phyloP scores from a whole-genome alignment of 352 stramenopile genomes.

The Pythium coloratum region DNA sequence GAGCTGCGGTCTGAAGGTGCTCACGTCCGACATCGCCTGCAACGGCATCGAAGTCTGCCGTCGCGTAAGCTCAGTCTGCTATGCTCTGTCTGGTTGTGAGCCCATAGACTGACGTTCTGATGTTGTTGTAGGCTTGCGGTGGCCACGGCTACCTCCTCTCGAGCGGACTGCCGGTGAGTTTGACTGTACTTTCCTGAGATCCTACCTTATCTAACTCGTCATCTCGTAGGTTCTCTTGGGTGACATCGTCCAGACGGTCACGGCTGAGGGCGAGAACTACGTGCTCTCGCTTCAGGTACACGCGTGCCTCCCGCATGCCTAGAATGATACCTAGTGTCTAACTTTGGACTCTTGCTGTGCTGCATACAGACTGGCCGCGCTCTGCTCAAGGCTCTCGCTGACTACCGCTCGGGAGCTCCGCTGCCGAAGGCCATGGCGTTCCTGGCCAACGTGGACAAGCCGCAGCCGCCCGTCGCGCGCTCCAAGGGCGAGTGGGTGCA shows the following conservation, averaged over 20 bases:
- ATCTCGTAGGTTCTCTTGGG: conserved; percentile 55
- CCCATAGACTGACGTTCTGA: conserved; percentile 1
- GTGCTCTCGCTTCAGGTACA: conserved; percentile 92
- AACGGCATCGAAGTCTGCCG: conserved; percentile 52
- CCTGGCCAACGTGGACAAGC: conserved; percentile 50
- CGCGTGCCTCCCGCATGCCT: too few species aligned
- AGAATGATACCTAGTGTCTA: background rate
- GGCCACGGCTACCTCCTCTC: conserved; percentile 93
- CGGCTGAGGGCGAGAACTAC: conserved; percentile 96
- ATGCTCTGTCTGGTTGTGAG: background rate
- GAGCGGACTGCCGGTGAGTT: conserved; percentile 54
- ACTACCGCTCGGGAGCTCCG: conserved; percentile 32
- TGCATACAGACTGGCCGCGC: conserved; percentile 18
- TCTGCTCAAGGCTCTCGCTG: conserved; percentile 44
- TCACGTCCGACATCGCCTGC: conserved; percentile 50
- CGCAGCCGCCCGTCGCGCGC: background rate
- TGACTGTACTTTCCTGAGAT: background rate
- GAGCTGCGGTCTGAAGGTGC: conserved; percentile 66
- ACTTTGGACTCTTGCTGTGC: background rate
- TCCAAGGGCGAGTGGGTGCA: conserved; percentile 38
- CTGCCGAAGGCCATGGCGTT: conserved; percentile 45
- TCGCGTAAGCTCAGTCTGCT: conserved; percentile 28
- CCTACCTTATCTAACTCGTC: background rate
- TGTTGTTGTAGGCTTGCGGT: conserved; percentile 76
- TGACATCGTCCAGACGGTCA: conserved; percentile 94